Conservation (phyloP, 2,329 filamentous ascomycete species). For the Penicillium carneum region DNA sequence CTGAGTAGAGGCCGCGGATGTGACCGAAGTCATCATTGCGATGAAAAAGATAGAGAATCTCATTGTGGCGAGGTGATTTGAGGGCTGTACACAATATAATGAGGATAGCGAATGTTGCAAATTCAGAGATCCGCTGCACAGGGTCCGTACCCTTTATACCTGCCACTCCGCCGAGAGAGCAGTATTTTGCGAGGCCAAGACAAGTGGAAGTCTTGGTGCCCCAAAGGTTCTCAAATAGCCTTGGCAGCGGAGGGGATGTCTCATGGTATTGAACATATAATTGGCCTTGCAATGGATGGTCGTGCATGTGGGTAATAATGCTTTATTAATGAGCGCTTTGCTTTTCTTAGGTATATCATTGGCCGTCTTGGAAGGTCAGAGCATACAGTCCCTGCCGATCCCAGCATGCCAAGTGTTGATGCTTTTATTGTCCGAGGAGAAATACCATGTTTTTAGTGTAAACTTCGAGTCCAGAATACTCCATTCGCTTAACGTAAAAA, state of each 20-base stretch:
- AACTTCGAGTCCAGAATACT: not conserved
- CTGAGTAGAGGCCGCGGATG: conserved; percentile 25
- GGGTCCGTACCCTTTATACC: conserved; percentile 10
- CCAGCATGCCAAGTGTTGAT: not conserved
- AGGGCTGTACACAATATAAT: not conserved
- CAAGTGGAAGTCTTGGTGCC: conserved; percentile 30
- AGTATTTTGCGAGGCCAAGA: conserved; percentile 24
- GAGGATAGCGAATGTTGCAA: not conserved
- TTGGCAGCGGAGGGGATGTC: conserved; percentile 1
- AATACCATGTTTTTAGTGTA: no score
- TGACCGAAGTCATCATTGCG: conserved; percentile 30
- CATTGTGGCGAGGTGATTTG: conserved; percentile 20
- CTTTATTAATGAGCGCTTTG: not conserved
- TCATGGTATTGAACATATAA: not conserved
- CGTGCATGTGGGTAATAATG: not conserved
- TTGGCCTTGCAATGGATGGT: not conserved
- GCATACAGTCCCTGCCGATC: not conserved
- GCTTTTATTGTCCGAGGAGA: not conserved
- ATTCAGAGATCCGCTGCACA: no score
- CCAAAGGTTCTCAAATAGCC: conserved; percentile 32
- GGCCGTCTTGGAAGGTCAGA: not conserved
- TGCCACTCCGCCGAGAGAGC: conserved; percentile 24
- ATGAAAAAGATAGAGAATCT: conserved; percentile 24
- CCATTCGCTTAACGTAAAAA: not conserved
- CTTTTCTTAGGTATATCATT: not conserved